Evolutionary conservation across 1,284 basidiomycete species (phyloP), one percentile per base, ranked within the genome.

Genomic region (Moniliophthora roreri): DNA sequence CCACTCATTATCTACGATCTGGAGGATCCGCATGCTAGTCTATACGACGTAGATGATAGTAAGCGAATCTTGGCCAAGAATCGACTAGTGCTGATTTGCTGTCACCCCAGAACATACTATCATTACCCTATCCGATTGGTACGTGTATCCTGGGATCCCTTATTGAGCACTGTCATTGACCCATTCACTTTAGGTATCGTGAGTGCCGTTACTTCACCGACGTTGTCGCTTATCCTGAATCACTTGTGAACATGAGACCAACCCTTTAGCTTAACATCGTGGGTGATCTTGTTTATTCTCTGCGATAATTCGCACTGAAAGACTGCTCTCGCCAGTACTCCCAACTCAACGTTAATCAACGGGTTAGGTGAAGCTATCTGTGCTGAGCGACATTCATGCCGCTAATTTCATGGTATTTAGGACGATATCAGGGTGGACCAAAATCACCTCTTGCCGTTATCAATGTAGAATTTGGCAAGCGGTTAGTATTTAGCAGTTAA

Each of bases 291-390:
- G 5, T 8, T 6, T 9, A 21, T 42, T 21, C 5, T 21, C 2
- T 8, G 15, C n/a, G 2, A 42, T n/a, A n/a, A n/a, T n/a, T n/a
- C 7, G 41, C 13, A 9, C 15, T 8, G 21, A 23, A 9, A 42
- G 13, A 6, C 2, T 13, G 18, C 21, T 21, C 26, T 36, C 40
- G 44, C 62, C 60, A 55, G 48, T 15, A 26, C 65, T 3, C 70
- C 74, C 1, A 69, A 77, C 40, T 63, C 70, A 0, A 73, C 70
- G 3, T 61, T 77, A 10, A 75, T 83, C 63, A 82, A 84, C 54
- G 82, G 81, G 1, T 60, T 61, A 23, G 58, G 58, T 20, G 35
- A 36, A 24, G 18, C 11, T 28, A 8, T 24, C 7, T 16, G 16
- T 18, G 8, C 9, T 21, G 21, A 42, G 21, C 1, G 49, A 8